These are phyloP conservation scores for Pelargonium citronellum DNA, from an alignment of 441 rosid species.

Conservation along the genomic window DNA sequence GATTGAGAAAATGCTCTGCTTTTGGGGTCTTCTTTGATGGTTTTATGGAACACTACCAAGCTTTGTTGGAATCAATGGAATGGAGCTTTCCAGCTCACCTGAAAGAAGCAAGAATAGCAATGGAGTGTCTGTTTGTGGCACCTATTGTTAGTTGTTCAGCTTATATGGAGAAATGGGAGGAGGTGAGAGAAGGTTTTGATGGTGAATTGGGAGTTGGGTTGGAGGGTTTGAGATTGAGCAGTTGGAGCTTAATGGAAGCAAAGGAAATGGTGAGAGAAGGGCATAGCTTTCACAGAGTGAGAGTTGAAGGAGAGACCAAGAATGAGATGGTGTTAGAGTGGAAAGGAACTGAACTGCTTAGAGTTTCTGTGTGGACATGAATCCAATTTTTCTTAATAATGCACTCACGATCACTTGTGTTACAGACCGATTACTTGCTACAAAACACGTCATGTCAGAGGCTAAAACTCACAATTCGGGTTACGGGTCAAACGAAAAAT, in stretches of 20 bases:
- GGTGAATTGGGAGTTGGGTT: neutral
- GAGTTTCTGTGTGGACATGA: constrained; percentile 30
- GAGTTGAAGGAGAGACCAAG: constrained; percentile 19
- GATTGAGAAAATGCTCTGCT: constrained; percentile 8
- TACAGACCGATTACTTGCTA: too few relatives aligned
- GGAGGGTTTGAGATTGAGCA: constrained; percentile 21
- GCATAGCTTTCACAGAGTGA: constrained; percentile 24
- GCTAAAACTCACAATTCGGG: too few relatives aligned
- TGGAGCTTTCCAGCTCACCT: constrained; percentile 23
- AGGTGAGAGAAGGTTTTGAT: constrained; percentile 11
- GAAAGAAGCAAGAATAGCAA: constrained; percentile 31
- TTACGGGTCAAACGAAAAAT: too few relatives aligned
- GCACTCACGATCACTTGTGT: too few relatives aligned
- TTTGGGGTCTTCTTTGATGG: constrained; percentile 29
- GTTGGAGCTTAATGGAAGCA: constrained; percentile 26
- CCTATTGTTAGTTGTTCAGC: constrained; percentile 26
- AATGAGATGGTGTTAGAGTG: constrained; percentile 30
- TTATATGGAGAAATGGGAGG: constrained; percentile 26
- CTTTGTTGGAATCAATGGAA: constrained; percentile 35
- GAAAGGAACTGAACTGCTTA: constrained; percentile 27
- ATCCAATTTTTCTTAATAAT: too few relatives aligned
- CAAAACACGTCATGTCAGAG: too few relatives aligned
- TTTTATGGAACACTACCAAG: constrained; percentile 23
- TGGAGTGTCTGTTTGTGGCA: constrained; percentile 36
- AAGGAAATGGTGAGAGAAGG: constrained; percentile 27